Conservation (phyloP, 1,284 basidiomycete species). For the Laetiporus sulphureus region DNA sequence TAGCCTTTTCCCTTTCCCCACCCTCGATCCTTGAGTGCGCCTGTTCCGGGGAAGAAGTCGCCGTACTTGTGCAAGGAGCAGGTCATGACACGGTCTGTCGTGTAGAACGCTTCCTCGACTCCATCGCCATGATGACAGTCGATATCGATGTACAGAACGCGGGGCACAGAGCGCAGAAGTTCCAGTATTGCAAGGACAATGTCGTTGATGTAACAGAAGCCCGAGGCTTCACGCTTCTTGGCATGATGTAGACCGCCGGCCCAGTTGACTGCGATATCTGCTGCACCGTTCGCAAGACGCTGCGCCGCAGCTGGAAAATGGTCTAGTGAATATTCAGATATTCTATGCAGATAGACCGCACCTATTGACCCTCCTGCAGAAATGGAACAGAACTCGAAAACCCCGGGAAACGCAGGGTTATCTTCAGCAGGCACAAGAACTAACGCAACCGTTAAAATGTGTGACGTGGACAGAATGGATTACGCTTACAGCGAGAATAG, state of each 20-base stretch:
- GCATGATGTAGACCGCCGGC: constrained; percentile 97
- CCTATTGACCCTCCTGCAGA: constrained; percentile 92
- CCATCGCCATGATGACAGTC: constrained; percentile 99
- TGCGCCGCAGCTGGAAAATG: constrained; percentile 71
- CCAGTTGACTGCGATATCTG: constrained; percentile 97
- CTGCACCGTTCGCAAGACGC: constrained; percentile 71
- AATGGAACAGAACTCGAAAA: constrained; percentile 97
- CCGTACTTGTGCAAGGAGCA: constrained; percentile 95
- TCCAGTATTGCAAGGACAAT: constrained; percentile 90
- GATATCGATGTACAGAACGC: constrained; percentile 97
- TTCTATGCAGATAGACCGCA: constrained; percentile 22
- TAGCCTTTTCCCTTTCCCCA: constrained; percentile 87
- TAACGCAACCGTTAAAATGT: too few relatives aligned
- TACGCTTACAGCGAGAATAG: constrained; percentile 73
- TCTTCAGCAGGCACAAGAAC: constrained; percentile 85
- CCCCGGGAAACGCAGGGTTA: constrained; percentile 93
- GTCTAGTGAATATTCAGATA: too few relatives aligned
- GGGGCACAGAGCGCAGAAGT: constrained; percentile 72
- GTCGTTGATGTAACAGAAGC: constrained; percentile 98
- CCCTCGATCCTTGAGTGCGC: constrained; percentile 82
- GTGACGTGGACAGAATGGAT: neutral
- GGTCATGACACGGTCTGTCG: constrained; percentile 95
- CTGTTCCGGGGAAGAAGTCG: constrained; percentile 96
- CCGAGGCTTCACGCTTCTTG: constrained; percentile 93
- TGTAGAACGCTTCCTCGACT: constrained; percentile 98